Percentiles rank a stretch among this genome's conserved stretches.
phyloP scores from a whole-genome alignment of 129 eudicot species.

The Artemisia annua region DNA sequence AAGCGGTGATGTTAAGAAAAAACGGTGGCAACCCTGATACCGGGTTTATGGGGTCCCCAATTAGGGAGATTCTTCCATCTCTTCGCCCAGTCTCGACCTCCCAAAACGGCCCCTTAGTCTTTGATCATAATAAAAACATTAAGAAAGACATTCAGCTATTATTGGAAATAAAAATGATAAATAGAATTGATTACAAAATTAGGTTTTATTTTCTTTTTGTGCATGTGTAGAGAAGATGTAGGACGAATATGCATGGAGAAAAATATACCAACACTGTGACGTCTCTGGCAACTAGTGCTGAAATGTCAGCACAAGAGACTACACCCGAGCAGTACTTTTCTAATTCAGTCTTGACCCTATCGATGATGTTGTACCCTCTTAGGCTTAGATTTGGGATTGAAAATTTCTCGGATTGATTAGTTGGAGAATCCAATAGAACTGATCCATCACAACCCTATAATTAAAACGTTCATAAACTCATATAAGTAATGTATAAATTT shows the following conservation, averaged over 20 bases:
- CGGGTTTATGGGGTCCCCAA: conserved; percentile 33
- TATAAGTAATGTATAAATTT: neutral
- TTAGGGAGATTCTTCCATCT: conserved; percentile 59
- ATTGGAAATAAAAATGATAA: neutral
- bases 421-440: conserved; percentile 51
- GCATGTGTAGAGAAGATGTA: neutral
- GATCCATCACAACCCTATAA: conserved; percentile 77
- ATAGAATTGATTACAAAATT: neutral
- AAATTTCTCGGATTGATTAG: conserved; percentile 45
- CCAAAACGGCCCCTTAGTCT: conserved; percentile 66
- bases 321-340: conserved; percentile 53
- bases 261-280: conserved; percentile 40
- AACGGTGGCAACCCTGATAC: conserved; percentile 46
- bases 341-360: conserved; percentile 47
- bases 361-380: conserved; percentile 56
- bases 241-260: neutral
- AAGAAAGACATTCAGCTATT: neutral
- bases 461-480: neutral
- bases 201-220: neutral
- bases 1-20: conserved; percentile 31
- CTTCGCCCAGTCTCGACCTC: conserved; percentile 67
- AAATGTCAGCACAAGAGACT: conserved; percentile 73
- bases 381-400: conserved; percentile 50
- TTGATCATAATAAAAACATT: conserved; percentile 1
- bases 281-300: conserved; percentile 56